These are phyloP conservation scores for Rubus parviflorus DNA, from an alignment of 306 rosid species.

Conservation along the genomic window DNA sequence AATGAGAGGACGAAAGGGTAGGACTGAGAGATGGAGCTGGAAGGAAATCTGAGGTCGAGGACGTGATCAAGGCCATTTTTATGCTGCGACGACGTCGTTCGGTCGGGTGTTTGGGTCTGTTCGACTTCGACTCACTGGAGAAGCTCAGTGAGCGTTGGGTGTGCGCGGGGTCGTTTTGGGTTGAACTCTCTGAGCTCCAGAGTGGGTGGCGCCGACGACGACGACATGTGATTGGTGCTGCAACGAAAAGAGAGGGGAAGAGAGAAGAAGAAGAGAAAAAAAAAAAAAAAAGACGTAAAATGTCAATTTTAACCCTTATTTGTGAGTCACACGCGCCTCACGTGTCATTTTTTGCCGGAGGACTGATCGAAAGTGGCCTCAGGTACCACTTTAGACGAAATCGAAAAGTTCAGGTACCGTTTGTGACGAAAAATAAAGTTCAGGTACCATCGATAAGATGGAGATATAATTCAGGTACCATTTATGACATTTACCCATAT, in stretches of 20 bases:
- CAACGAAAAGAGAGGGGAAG: neutral
- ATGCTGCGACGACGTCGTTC: conserved; percentile 10
- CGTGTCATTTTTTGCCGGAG: no score
- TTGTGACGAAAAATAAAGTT: no score
- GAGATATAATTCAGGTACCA: no score
- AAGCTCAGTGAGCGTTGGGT: conserved; percentile 68
- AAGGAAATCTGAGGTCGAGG: conserved; percentile 24
- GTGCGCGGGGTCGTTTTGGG: neutral
- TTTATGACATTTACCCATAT: no score
- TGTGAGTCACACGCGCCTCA: no score
- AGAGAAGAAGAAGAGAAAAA: no score
- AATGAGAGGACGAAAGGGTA: conserved; percentile 72
- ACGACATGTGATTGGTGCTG: conserved; percentile 9
- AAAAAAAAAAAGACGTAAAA: no score
- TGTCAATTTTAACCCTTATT: no score
- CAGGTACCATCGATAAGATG: no score
- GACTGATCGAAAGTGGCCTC: no score
- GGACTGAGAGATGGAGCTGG: conserved; percentile 28
- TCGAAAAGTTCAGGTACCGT: no score
- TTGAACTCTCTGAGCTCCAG: conserved; percentile 48
- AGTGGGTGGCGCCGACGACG: conserved; percentile 17
- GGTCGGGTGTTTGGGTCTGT: conserved; percentile 49
- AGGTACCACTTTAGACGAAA: no score
- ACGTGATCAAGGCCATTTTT: conserved; percentile 21
- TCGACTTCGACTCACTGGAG: conserved; percentile 68